Percentiles rank a stretch among this genome's conserved stretches.
phyloP scores from a whole-genome alignment of 2,329 filamentous ascomycete species.

The Epichloe typhina region DNA sequence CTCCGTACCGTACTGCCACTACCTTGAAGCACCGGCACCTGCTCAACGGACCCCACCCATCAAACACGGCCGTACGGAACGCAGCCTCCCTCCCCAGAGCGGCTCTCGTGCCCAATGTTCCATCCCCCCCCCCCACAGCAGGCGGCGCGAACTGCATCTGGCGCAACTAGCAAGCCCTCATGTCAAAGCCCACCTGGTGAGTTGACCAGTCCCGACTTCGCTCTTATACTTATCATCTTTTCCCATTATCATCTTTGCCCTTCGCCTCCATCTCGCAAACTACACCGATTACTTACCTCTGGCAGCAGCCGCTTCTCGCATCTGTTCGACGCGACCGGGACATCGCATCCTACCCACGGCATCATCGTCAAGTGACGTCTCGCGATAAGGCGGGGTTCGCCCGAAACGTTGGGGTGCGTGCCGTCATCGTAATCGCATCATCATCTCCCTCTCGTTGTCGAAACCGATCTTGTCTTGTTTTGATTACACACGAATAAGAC shows the following conservation, averaged over 20 bases:
- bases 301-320: too few species aligned
- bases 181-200: too few species aligned
- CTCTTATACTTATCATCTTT: background rate
- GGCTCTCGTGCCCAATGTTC: background rate
- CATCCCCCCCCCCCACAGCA: background rate
- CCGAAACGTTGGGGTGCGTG: background rate
- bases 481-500: background rate
- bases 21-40: background rate
- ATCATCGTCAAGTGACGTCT: background rate
- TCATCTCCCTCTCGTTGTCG: background rate
- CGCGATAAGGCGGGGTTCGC: conserved; percentile 4
- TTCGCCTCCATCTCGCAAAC: background rate
- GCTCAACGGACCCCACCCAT: background rate
- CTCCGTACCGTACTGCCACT: background rate
- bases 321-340: background rate
- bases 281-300: too few species aligned
- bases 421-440: conserved; percentile 2
- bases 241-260: background rate
- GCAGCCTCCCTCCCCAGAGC: background rate
- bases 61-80: background rate
- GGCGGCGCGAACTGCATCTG: background rate
- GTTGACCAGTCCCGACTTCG: background rate
- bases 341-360: background rate
- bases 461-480: background rate
- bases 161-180: background rate